Evolutionary conservation across 2,329 filamentous ascomycete species (phyloP), one percentile per base, ranked within the genome.

Genomic region (Colletotrichum sp.): DNA sequence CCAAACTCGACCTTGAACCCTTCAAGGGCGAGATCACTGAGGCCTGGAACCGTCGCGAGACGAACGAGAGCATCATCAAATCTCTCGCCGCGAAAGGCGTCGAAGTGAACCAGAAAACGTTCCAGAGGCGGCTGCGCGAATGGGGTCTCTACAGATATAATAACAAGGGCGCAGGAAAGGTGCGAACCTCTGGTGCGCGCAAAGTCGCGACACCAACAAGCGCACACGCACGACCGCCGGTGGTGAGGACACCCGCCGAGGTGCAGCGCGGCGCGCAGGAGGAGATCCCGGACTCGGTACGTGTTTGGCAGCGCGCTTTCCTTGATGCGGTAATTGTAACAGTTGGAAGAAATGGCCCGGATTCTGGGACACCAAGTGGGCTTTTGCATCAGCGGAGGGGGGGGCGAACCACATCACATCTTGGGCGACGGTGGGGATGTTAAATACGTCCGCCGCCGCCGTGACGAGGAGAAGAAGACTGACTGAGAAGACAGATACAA

Each of bases 301-400:
- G 72, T 75, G 4, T 14, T 52, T 52, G 43, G n/a, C 43, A 12
- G 43, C 24, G 52, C 24, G 52, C 72, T 52, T 26, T 75, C 66
- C 72, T 69, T 55, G n/a, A 75, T 75, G 60, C 36, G 72, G 72
- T 66, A 75, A 72, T 52, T 75, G 68, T 61, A 75, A 67, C n/a
- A 75, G 72, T 72, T 36, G 21, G 36, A 65, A 34, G 16, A 59
- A 28, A 21, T 52, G 43, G 43, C 43, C 43, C 43, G 43, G 43
- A 52, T 52, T 52, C n/a, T 61, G 59, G 59, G 59, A 67, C 71
- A 69, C 71, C 67, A 71, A 74, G 71, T 74, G 72, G 72, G 72
- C 43, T 57, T 34, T 32, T 24, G 59, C 28, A 61, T 61, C 59
- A 26, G 43, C 57, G 48, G 48, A 57, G 43, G 43, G 34, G 34